A percentile compares a stretch with the other conserved stretches of the same genome.
Evolutionary conservation across 257 asterid genomes (phyloP).

Genomic region (Linderniella brevidens): DNA sequence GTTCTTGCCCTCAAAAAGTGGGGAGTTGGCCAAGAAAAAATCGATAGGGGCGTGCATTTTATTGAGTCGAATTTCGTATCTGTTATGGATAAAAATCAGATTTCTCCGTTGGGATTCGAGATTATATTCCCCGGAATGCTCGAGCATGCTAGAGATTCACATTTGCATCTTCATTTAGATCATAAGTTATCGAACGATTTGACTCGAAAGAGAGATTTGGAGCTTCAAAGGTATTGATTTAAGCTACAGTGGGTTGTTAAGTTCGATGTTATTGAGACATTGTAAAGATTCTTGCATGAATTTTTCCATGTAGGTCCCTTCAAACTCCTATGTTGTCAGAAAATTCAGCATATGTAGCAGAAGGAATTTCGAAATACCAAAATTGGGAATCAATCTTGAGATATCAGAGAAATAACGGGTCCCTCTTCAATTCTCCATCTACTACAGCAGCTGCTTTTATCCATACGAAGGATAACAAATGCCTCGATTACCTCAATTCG

Average conservation of each 20-base stretch:
- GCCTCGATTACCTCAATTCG: slow-evolving; percentile 44
- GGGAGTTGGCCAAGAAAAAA: slow-evolving; percentile 58
- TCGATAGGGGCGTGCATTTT: slow-evolving; percentile 44
- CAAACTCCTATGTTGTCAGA: slow-evolving; percentile 29
- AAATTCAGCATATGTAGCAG: slow-evolving; percentile 52
- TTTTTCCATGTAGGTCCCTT: slow-evolving; percentile 17
- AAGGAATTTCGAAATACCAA: slow-evolving; percentile 45
- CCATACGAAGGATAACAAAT: slow-evolving; percentile 30
- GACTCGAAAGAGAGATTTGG: slow-evolving; percentile 39
- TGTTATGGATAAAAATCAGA: slow-evolving; percentile 24
- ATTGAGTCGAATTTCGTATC: slow-evolving; percentile 47
- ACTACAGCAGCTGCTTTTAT: slow-evolving; percentile 73
- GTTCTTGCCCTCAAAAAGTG: slow-evolving; percentile 77
- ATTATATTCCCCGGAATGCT: slow-evolving; percentile 74
- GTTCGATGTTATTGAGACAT: not conserved
- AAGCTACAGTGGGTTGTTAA: no score
- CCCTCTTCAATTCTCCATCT: slow-evolving; percentile 81
- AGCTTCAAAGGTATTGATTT: slow-evolving; percentile 47
- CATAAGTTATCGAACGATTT: slow-evolving; percentile 19
- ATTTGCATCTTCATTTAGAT: slow-evolving; percentile 44
- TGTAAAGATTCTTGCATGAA: not conserved
- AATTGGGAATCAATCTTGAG: slow-evolving; percentile 52
- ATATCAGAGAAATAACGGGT: slow-evolving; percentile 65
- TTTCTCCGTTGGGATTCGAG: slow-evolving; percentile 67
- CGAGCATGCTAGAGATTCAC: slow-evolving; percentile 40